phyloP scores from a whole-genome alignment of 1,284 basidiomycete species.

The Fomitopsis betulina region DNA sequence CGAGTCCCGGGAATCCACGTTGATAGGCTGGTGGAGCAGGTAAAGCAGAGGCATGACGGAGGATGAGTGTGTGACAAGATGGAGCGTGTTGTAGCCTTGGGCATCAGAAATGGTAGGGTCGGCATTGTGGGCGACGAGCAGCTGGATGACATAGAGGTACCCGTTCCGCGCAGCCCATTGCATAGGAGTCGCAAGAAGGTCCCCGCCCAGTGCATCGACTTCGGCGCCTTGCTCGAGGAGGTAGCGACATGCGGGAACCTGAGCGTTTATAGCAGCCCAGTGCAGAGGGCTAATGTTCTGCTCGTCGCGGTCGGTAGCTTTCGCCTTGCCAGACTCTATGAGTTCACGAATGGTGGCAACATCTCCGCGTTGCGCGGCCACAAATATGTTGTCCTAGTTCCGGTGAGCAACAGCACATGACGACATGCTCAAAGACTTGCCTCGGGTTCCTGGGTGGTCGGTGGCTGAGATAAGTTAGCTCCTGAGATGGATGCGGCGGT shows the following conservation, averaged over 20 bases:
- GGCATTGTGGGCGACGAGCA: slow-evolving; percentile 84
- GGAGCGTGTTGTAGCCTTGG: slow-evolving; percentile 96
- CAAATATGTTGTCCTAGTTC: slow-evolving; percentile 60
- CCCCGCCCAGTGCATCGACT: slow-evolving; percentile 91
- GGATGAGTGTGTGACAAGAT: slow-evolving; percentile 92
- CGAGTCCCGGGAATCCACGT: slow-evolving; percentile 82
- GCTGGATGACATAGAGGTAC: slow-evolving; percentile 91
- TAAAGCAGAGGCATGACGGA: slow-evolving; percentile 93
- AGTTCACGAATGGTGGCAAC: slow-evolving; percentile 62
- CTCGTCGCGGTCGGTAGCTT: slow-evolving; percentile 78
- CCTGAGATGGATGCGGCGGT: slow-evolving; percentile 25
- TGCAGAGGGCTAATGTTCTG: slow-evolving; percentile 95
- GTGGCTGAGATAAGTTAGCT: slow-evolving; percentile 25
- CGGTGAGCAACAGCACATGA: neutral
- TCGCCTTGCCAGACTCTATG: slow-evolving; percentile 69
- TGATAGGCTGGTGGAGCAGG: slow-evolving; percentile 87
- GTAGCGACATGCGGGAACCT: slow-evolving; percentile 73
- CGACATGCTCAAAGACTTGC: slow-evolving; percentile 16
- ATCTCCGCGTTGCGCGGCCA: slow-evolving; percentile 87
- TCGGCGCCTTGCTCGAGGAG: slow-evolving; percentile 93
- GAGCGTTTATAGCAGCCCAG: slow-evolving; percentile 96
- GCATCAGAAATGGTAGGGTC: slow-evolving; percentile 90
- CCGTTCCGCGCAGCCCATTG: slow-evolving; percentile 98
- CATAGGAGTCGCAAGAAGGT: slow-evolving; percentile 92
- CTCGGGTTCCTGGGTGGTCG: slow-evolving; percentile 28